Conservation (phyloP, 352 stramenopile species). For the Thalassiosira exigua region DNA sequence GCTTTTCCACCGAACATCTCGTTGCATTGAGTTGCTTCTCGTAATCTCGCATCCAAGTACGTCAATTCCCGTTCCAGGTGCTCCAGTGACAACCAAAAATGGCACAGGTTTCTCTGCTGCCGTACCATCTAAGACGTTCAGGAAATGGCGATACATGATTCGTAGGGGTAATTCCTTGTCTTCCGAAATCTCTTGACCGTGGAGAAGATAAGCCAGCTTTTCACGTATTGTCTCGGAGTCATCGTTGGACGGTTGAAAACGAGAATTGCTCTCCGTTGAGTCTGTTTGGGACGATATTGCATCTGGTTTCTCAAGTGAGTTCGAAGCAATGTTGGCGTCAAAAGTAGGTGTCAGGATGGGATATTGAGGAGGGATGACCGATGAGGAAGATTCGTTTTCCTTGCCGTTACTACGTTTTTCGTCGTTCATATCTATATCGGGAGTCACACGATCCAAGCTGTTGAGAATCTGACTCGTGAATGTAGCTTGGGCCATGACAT, state of each 20-base stretch:
- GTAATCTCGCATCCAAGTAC: conserved; percentile 26
- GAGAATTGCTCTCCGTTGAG: too few species aligned
- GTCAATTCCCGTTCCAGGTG: conserved; percentile 30
- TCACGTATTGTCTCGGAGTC: too few species aligned
- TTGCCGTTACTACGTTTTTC: too few species aligned
- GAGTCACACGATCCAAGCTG: conserved; percentile 12
- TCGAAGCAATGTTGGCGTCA: too few species aligned
- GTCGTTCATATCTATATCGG: too few species aligned
- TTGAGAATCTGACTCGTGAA: conserved; percentile 29
- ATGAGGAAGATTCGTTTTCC: too few species aligned
- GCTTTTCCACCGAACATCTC: conserved; percentile 33
- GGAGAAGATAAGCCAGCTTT: conserved; percentile 9
- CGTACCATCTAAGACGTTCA: conserved; percentile 14
- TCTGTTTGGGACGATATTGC: too few species aligned
- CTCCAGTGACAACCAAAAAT: conserved; percentile 27
- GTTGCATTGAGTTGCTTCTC: conserved; percentile 17
- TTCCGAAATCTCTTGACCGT: conserved; percentile 13
- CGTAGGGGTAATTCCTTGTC: conserved; percentile 26
- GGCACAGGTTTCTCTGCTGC: conserved; percentile 13
- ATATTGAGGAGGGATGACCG: too few species aligned
- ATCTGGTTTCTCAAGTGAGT: too few species aligned
- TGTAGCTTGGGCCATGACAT: conserved; percentile 33
- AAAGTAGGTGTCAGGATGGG: too few species aligned
- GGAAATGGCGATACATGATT: conserved; percentile 25
- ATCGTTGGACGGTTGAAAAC: too few species aligned